Conservation (phyloP, 495 filamentous ascomycete species). For the Peziza echinospora region DNA sequence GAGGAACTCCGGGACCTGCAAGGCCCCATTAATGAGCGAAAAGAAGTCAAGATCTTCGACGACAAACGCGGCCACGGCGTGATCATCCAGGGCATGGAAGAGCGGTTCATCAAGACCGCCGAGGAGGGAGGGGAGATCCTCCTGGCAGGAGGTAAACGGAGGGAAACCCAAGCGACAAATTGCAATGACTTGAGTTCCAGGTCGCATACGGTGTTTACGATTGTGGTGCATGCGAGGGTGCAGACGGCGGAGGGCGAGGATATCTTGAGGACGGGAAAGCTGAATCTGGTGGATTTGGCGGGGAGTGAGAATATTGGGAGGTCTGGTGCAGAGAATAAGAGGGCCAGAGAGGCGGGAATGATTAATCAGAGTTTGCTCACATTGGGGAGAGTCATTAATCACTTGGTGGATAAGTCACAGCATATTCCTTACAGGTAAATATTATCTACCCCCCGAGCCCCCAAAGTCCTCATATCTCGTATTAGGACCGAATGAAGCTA, state of each 20-base stretch:
- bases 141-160: slow-evolving; percentile 73
- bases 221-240: slow-evolving; percentile 70
- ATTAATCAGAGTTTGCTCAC: slow-evolving; percentile 97
- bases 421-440: slow-evolving; percentile 66
- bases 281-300: slow-evolving; percentile 89
- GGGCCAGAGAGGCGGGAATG: slow-evolving; percentile 79
- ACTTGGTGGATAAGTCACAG: slow-evolving; percentile 67
- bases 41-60: slow-evolving; percentile 88
- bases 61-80: slow-evolving; percentile 65
- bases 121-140: slow-evolving; percentile 67
- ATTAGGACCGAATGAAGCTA: slow-evolving; percentile 4
- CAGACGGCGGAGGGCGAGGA: slow-evolving; percentile 68
- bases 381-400: slow-evolving; percentile 90
- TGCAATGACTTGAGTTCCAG: slow-evolving; percentile 93
- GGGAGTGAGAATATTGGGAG: slow-evolving; percentile 95
- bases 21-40: slow-evolving; percentile 50
- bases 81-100: slow-evolving; percentile 92
- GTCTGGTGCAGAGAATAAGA: slow-evolving; percentile 92
- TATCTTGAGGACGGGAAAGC: slow-evolving; percentile 76
- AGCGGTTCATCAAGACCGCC: slow-evolving; percentile 71
- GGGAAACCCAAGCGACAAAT: slow-evolving; percentile 91
- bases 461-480: slow-evolving; percentile 1
- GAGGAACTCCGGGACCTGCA: slow-evolving; percentile 85
- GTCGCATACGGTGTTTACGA: slow-evolving; percentile 90
- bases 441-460: neutral